phyloP scores from a whole-genome alignment of 1,284 basidiomycete genomes.

The Meira miltonrushii region DNA sequence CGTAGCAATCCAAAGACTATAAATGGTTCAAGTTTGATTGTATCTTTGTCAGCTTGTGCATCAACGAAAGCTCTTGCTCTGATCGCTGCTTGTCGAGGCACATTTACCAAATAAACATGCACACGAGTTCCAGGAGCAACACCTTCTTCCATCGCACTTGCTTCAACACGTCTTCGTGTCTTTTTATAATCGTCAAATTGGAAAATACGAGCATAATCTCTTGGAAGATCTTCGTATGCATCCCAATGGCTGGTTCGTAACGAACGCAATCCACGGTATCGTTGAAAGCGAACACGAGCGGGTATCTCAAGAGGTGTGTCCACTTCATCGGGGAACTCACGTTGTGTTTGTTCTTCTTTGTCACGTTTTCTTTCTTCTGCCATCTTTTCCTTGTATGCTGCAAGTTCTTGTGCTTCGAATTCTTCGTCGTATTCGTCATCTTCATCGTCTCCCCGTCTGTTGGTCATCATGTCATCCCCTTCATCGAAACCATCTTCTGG shows the following conservation, averaged over 20 bases:
- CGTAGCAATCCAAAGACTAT: slow-evolving; percentile 77
- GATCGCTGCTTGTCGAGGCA: slow-evolving; percentile 33
- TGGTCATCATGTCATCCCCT: neutral
- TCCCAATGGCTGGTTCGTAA: slow-evolving; percentile 97
- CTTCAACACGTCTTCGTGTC: slow-evolving; percentile 70
- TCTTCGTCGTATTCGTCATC: slow-evolving; percentile 42
- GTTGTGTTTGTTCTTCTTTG: slow-evolving; percentile 63
- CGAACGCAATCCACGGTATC: slow-evolving; percentile 83
- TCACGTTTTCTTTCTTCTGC: slow-evolving; percentile 75
- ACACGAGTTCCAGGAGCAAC: slow-evolving; percentile 34
- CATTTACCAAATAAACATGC: slow-evolving; percentile 30
- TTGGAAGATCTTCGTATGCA: slow-evolving; percentile 88
- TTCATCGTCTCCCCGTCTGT: neutral
- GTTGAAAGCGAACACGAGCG: slow-evolving; percentile 80
- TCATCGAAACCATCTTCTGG: slow-evolving; percentile 62
- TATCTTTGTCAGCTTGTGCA: neutral
- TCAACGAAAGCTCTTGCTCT: slow-evolving; percentile 22
- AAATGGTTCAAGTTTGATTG: slow-evolving; percentile 56
- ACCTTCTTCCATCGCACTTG: slow-evolving; percentile 35
- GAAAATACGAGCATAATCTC: slow-evolving; percentile 91
- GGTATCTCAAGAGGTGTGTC: slow-evolving; percentile 87
- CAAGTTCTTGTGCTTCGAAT: slow-evolving; percentile 52
- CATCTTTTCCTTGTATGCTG: slow-evolving; percentile 68
- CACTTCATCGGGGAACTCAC: slow-evolving; percentile 91
- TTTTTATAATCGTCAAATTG: slow-evolving; percentile 91